These are phyloP conservation scores for Corymbia maculata DNA, from an alignment of 345 rosid species.

Conservation along the genomic window DNA sequence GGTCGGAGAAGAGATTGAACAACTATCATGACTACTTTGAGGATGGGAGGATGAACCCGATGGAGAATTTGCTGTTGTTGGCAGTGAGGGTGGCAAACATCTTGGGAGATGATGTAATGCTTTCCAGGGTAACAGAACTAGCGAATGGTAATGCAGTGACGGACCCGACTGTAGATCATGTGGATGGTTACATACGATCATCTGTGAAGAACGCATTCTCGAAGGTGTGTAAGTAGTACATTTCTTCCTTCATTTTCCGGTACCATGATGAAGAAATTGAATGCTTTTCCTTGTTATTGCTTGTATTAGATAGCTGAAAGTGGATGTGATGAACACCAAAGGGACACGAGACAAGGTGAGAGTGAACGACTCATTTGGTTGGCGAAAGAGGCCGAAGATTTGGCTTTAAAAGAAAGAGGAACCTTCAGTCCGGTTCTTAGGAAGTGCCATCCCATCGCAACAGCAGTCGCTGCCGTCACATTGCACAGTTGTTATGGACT, in stretches of 20 bases:
- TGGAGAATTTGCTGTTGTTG: conserved; percentile 65
- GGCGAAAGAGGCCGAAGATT: conserved; percentile 69
- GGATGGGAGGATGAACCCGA: conserved; percentile 39
- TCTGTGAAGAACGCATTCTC: conserved; percentile 64
- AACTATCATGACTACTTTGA: conserved; percentile 67
- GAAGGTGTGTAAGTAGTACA: conserved; percentile 25
- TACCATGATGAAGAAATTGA: neutral
- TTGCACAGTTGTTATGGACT: conserved; percentile 71
- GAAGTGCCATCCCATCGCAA: conserved; percentile 60
- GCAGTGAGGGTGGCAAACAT: conserved; percentile 58
- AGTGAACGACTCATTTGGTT: conserved; percentile 44
- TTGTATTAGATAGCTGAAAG: conserved; percentile 41
- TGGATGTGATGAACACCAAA: conserved; percentile 23
- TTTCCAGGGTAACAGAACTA: conserved; percentile 14
- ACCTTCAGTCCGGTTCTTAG: conserved; percentile 68
- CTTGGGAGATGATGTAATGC: conserved; percentile 53
- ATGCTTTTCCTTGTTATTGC: neutral
- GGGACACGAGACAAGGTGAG: conserved; percentile 40
- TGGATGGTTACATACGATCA: conserved; percentile 63
- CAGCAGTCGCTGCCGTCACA: conserved; percentile 58
- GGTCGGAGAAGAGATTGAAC: conserved; percentile 78
- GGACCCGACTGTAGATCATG: conserved; percentile 46
- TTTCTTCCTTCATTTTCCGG: neutral
- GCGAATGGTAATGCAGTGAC: conserved; percentile 35
- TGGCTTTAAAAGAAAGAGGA: conserved; percentile 71